phyloP scores from a whole-genome alignment of 2,329 filamentous ascomycete genomes.

The Tolypocladium capitatum region DNA sequence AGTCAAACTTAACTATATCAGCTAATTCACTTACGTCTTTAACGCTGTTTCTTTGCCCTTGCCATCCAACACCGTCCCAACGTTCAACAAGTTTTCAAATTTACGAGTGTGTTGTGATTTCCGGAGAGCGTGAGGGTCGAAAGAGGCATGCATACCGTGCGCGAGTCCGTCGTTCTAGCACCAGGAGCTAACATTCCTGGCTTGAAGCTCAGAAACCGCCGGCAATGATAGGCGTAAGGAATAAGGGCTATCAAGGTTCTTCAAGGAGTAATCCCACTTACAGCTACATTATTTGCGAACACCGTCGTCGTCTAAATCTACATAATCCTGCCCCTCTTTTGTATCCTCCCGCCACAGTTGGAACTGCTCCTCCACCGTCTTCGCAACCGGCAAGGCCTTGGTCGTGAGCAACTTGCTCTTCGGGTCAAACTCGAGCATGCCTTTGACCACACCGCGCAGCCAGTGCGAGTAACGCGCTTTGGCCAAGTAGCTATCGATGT shows the following conservation, averaged over 20 bases:
- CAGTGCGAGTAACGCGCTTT: conserved; percentile 14
- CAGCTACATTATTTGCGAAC: neutral
- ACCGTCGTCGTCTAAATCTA: conserved; percentile 17
- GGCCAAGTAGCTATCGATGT: conserved; percentile 16
- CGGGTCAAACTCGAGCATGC: conserved; percentile 12
- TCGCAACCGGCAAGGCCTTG: conserved; percentile 5
- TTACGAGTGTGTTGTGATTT: neutral
- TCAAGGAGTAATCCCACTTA: neutral
- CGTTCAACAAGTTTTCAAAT: too few species aligned
- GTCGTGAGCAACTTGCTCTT: conserved; percentile 1
- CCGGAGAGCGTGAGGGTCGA: neutral
- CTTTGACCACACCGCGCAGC: conserved; percentile 11
- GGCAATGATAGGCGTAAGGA: too few species aligned
- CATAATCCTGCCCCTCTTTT: conserved; percentile 15
- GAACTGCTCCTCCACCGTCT: conserved; percentile 12
- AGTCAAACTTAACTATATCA: too few species aligned
- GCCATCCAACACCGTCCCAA: too few species aligned
- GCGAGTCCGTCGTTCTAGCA: neutral
- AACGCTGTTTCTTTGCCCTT: too few species aligned
- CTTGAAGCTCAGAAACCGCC: neutral
- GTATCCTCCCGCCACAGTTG: conserved; percentile 16
- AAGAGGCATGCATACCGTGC: neutral
- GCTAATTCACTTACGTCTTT: too few species aligned
- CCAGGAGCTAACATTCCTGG: neutral
- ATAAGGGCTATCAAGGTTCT: too few species aligned